A percentile compares a stretch with the other conserved stretches of the same genome.
Conservation (phyloP, 2,329 filamentous ascomycete species). For the Cladophialophora exuberans region DNA sequence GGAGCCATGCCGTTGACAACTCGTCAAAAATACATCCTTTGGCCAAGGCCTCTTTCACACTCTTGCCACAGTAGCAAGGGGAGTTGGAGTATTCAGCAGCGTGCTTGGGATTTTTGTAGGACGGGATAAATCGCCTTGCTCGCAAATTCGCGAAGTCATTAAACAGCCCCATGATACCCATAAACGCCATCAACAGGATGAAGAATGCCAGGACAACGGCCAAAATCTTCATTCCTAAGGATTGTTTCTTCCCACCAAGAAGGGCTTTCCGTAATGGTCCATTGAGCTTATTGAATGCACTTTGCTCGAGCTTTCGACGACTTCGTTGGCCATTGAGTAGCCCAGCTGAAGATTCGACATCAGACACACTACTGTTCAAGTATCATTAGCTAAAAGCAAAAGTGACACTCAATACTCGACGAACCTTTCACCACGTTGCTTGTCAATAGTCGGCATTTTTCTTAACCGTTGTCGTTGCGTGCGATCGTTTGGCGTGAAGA, state of each 20-base stretch:
- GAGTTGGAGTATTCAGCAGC: slow-evolving; percentile 1
- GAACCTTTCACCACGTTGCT: background rate
- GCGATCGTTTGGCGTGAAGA: too few species aligned
- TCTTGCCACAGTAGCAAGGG: slow-evolving; percentile 4
- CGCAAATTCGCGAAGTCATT: background rate
- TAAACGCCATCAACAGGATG: background rate
- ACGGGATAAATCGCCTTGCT: background rate
- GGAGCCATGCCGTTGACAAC: background rate
- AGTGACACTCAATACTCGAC: background rate
- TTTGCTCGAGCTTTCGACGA: background rate
- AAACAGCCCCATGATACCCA: background rate
- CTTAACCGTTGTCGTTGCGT: too few species aligned
- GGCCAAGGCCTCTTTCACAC: background rate
- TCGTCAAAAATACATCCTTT: slow-evolving; percentile 7
- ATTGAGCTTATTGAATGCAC: background rate
- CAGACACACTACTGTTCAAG: background rate
- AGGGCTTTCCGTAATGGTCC: background rate
- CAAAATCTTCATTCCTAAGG: background rate
- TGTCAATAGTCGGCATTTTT: background rate
- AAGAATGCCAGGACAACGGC: background rate
- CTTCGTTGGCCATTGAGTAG: slow-evolving; percentile 1
- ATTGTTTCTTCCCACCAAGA: background rate
- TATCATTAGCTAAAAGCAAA: background rate
- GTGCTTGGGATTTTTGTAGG: slow-evolving; percentile 7
- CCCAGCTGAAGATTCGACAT: background rate